Base-by-base conservation (phyloP, 352 stramenopile genomes). In the Thraustochytrium striatum region DNA sequence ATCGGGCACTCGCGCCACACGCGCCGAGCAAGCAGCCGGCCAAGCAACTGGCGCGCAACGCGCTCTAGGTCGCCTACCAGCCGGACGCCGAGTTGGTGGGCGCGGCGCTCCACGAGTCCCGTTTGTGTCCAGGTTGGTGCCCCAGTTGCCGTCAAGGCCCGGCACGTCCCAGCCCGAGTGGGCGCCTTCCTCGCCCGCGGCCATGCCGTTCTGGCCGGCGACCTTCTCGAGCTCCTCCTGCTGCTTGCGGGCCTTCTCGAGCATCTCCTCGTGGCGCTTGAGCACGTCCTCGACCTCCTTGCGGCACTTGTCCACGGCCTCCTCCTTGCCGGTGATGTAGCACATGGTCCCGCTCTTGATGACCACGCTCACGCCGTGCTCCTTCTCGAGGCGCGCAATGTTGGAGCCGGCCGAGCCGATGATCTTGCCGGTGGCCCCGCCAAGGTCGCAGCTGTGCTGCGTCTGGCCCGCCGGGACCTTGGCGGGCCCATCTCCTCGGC, bases 361-460 rank as follows among this genome's bases (percentile, higher is more conserved):
- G 52, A 11, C 79, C 39, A 88, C 84, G 61, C 61, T 95, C 25
- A 89, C 86, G 16, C 89, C 89, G 72, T 88, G 93, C 83, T 94
- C 93, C 59, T 87, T 83, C 83, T 95, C 92, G 69, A 99, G 87
- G 72, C 98, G 91, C 36, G 93, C 92, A 79, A 99, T 99, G 57
- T 97, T 98, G 72, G 97, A 96, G n/a, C 97, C 96, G 38, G 88
- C 96, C 55, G 87, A 85, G 11, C 91, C 91, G 72, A 96, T 95
- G 65, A 96, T 94, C 72, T 93, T 91, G 0, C 90, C 90, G 2
- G 65, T 75, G 28, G 65, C 65, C n/a, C 43, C 65, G 21, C 65
- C 65, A 50, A 75, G 65, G 16, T 75, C 65, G 5, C 11, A 47
- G 30, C 39, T 32, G 50, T 55, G 50, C 43, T 55, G 28, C 33